Conservation (phyloP, 73 alveolate genomes). For the Tetrahymena elliotti region DNA sequence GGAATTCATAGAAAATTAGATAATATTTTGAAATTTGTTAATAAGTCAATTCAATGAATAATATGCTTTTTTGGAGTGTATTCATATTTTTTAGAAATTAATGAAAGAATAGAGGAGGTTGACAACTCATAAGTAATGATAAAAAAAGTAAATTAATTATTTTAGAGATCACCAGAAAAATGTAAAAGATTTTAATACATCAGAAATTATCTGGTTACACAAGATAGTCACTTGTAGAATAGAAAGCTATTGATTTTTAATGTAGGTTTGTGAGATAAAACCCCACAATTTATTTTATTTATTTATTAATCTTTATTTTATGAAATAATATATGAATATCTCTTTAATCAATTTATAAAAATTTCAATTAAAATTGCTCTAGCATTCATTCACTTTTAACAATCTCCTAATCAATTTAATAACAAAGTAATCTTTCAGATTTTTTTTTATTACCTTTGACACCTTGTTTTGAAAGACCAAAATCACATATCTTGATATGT, state of each 20-base stretch:
- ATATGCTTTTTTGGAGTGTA: too few species aligned
- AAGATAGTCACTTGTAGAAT: background rate
- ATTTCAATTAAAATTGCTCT: background rate
- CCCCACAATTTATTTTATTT: background rate
- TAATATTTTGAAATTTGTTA: too few species aligned
- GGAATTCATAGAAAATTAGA: background rate
- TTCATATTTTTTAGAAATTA: too few species aligned
- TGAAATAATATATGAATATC: too few species aligned
- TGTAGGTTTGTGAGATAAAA: background rate
- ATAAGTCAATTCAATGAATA: too few species aligned
- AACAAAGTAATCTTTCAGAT: background rate
- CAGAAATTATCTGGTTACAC: background rate
- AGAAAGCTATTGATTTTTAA: too few species aligned
- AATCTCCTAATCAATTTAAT: too few species aligned
- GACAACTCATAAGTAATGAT: too few species aligned
- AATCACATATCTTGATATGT: conserved; percentile 90
- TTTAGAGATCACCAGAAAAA: too few species aligned
- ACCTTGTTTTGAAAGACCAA: conserved; percentile 82
- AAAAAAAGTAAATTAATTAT: too few species aligned
- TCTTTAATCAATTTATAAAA: background rate
- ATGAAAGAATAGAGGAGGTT: too few species aligned
- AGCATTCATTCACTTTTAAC: background rate
- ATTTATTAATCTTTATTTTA: background rate
- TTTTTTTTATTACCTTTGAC: conserved; percentile 4
- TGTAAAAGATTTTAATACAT: background rate